These are phyloP conservation scores for Taphrina wiesneri DNA, from an alignment of 1,139 yeast genomes.

Conservation along the genomic window DNA sequence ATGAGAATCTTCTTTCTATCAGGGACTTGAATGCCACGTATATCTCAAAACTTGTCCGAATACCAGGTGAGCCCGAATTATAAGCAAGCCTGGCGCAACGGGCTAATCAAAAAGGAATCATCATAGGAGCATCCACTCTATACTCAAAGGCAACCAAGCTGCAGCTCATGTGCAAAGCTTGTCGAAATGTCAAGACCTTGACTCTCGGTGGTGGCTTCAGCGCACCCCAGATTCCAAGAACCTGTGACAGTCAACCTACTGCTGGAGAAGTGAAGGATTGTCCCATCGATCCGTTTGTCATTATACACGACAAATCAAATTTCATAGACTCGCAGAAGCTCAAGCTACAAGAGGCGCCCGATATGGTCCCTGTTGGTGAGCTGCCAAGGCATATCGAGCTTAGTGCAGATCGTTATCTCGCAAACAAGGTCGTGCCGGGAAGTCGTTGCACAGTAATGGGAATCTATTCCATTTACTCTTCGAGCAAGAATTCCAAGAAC, in stretches of 20 bases:
- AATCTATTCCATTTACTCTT: conserved; percentile 82
- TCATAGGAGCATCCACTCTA: conserved; percentile 86
- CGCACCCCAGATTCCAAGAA: conserved; percentile 71
- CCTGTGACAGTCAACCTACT: conserved; percentile 60
- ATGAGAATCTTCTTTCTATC: conserved; percentile 70
- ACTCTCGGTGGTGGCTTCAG: conserved; percentile 76
- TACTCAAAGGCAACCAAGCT: conserved; percentile 84
- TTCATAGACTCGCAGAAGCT: conserved; percentile 93
- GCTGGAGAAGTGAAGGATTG: conserved; percentile 68
- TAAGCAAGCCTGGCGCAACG: background rate
- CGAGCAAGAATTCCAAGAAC: conserved; percentile 53
- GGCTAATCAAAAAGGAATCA: conserved; percentile 50
- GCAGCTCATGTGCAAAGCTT: conserved; percentile 81
- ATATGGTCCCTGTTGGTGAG: conserved; percentile 98
- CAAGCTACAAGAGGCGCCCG: conserved; percentile 94
- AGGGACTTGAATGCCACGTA: conserved; percentile 84
- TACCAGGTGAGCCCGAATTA: conserved; percentile 60
- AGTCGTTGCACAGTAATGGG: conserved; percentile 90
- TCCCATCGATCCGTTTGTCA: conserved; percentile 87
- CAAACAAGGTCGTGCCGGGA: conserved; percentile 92
- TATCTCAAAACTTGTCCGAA: conserved; percentile 83
- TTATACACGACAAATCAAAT: conserved; percentile 87
- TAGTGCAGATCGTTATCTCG: conserved; percentile 84
- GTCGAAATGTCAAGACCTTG: conserved; percentile 75
- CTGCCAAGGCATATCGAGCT: conserved; percentile 92